Evolutionary conservation across 2,329 filamentous ascomycete species (phyloP).

Genomic region (Talaromyces rugulosus): DNA sequence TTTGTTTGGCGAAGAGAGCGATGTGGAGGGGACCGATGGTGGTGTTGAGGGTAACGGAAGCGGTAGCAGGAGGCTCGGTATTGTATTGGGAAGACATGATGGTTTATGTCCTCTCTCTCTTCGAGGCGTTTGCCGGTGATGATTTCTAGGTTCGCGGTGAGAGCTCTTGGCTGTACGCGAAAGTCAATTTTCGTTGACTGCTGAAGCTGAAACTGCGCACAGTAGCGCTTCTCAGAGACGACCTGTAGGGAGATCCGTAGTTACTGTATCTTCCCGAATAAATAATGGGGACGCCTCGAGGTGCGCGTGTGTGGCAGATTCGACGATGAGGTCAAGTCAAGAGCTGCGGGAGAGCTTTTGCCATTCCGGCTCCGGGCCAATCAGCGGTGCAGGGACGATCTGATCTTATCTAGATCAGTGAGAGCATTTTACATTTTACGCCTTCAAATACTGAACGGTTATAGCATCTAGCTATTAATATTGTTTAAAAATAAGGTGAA

Average conservation of each 20-base stretch:
- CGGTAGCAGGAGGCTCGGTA: slow-evolving; percentile 89
- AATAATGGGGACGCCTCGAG: neutral
- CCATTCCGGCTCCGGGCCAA: neutral
- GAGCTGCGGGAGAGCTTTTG: slow-evolving; percentile 9
- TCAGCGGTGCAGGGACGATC: neutral
- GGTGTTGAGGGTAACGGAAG: slow-evolving; percentile 85
- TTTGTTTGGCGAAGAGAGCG: slow-evolving; percentile 93
- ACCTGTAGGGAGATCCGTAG: neutral
- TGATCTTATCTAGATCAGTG: slow-evolving; percentile 8
- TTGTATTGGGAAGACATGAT: slow-evolving; percentile 82
- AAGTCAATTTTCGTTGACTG: neutral
- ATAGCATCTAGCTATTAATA: neutral
- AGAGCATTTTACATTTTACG: neutral
- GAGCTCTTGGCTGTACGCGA: neutral
- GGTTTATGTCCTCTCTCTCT: neutral
- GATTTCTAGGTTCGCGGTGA: neutral
- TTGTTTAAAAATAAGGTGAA: neutral
- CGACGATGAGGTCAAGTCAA: neutral
- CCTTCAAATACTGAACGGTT: neutral
- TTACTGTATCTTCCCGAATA: neutral
- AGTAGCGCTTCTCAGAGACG: neutral
- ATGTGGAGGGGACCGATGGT: slow-evolving; percentile 84
- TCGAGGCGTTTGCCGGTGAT: neutral
- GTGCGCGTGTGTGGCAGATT: neutral
- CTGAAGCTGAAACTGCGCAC: neutral